A percentile compares a stretch with the other conserved stretches of the same genome.
phyloP scores from a whole-genome alignment of 208 protist genomes.

The Leishmania mexicana region DNA sequence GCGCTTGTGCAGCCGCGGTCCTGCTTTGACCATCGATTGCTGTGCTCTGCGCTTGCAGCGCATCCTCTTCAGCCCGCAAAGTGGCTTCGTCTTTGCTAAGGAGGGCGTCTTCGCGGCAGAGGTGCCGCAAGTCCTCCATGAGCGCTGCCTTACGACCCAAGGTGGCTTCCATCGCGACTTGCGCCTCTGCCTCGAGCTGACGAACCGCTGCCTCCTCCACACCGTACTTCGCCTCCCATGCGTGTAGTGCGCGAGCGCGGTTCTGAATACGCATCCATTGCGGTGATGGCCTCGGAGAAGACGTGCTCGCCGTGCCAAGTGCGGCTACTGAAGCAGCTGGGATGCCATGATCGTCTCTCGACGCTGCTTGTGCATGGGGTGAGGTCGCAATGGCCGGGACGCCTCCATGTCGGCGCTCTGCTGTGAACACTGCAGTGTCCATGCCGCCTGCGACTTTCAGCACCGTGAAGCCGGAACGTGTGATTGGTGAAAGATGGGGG shows the following conservation, averaged over 20 bases:
- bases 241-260: slow-evolving; percentile 8
- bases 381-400: neutral
- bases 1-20: neutral
- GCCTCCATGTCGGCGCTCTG: neutral
- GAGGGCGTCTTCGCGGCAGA: slow-evolving; percentile 7
- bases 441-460: neutral
- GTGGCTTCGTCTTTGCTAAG: neutral
- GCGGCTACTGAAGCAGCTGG: neutral
- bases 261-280: slow-evolving; percentile 3
- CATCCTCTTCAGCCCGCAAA: neutral
- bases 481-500: neutral
- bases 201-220: slow-evolving; percentile 14
- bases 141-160: slow-evolving; percentile 4
- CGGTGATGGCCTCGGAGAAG: neutral
- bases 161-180: slow-evolving; percentile 3
- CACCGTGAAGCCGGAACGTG: neutral
- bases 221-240: slow-evolving; percentile 6
- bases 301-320: neutral
- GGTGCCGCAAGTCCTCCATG: slow-evolving; percentile 1
- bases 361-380: neutral
- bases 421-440: neutral
- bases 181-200: slow-evolving; percentile 2
- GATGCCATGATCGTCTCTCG: neutral
- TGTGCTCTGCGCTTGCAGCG: no score
- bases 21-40: neutral